phyloP scores from a whole-genome alignment of 345 rosid species.

The Eucalyptus caleyi region DNA sequence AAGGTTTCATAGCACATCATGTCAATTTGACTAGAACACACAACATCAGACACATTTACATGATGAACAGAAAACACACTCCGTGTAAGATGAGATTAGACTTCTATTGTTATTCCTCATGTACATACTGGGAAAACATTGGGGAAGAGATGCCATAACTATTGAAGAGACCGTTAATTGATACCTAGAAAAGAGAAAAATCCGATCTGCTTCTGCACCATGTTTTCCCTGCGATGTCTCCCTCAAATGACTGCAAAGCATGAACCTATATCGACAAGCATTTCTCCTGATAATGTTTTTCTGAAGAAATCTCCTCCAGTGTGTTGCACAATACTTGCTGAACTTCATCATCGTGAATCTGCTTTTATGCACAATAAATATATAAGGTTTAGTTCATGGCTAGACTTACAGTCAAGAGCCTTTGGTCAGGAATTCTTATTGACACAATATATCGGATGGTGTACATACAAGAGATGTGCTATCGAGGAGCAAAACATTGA shows the following conservation, averaged over 20 bases:
- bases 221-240: too few species aligned
- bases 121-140: constrained; percentile 62
- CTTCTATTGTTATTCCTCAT: not conserved
- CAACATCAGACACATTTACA: not conserved
- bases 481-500: not conserved
- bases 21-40: not conserved
- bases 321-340: too few species aligned
- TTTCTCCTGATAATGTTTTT: too few species aligned
- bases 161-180: constrained; percentile 65
- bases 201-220: constrained; percentile 33
- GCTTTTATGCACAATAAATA: too few species aligned
- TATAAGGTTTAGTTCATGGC: too few species aligned
- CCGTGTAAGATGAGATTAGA: not conserved
- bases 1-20: not conserved
- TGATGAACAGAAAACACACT: not conserved
- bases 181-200: constrained; percentile 42
- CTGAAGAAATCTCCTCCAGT: too few species aligned
- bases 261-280: too few species aligned
- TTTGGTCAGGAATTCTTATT: not conserved
- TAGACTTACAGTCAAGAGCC: not conserved
- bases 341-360: too few species aligned
- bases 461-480: constrained; percentile 13
- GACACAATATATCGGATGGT: not conserved
- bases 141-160: constrained; percentile 79
- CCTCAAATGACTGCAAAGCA: constrained; percentile 38